A percentile compares a stretch with the other conserved stretches of the same genome.
Conservation (phyloP, 495 filamentous ascomycete genomes). For the Neurospora sp. region DNA sequence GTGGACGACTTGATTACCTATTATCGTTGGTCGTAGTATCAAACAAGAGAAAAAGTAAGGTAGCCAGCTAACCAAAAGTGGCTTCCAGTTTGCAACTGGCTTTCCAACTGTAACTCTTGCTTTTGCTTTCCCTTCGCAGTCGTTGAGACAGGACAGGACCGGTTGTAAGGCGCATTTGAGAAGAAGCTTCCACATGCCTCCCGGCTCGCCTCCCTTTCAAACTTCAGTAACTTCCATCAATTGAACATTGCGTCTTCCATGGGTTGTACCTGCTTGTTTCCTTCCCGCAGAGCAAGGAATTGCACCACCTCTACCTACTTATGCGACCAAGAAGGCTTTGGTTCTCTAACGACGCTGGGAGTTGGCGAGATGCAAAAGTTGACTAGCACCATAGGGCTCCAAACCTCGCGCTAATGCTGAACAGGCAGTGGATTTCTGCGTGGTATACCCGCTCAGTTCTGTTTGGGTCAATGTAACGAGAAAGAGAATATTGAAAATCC, state of each 20-base stretch:
- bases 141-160: not conserved
- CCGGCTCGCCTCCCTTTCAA: not conserved
- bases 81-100: not conserved
- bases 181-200: not conserved
- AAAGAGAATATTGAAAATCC: not conserved
- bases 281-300: not conserved
- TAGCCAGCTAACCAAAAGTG: not conserved
- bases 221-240: not conserved
- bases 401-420: not conserved
- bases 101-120: not conserved
- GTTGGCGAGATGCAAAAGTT: not conserved
- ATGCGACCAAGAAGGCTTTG: not conserved
- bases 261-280: not conserved
- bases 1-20: not conserved
- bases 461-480: not conserved
- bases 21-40: not conserved
- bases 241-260: not conserved
- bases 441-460: not conserved
- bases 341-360: not conserved
- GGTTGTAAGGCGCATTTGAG: not conserved
- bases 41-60: not conserved
- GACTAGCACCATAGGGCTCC: not conserved
- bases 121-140: not conserved
- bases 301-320: not conserved
- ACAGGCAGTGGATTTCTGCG: not conserved